A percentile compares a stretch with the other conserved stretches of the same genome.
Evolutionary conservation across 805 yeast species (phyloP).

Genomic region (Saccharomycopsis fibuligera): DNA sequence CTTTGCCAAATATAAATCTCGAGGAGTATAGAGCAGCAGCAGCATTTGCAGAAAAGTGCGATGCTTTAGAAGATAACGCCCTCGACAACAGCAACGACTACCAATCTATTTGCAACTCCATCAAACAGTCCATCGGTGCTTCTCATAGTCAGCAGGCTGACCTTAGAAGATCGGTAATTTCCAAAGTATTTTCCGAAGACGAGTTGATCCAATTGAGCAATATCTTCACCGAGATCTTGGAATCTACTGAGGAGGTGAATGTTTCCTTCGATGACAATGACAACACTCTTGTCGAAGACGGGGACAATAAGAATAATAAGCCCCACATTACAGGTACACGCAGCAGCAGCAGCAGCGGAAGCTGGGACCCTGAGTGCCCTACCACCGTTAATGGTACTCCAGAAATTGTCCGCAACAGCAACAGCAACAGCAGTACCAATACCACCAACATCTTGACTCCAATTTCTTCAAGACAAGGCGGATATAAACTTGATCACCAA

Average conservation of each 20-base stretch:
- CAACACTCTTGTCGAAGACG: neutral
- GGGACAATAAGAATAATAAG: neutral
- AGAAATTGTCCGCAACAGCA: neutral
- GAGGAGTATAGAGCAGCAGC: neutral
- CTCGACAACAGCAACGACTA: neutral
- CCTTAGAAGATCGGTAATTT: slow-evolving; percentile 15
- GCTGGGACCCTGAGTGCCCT: slow-evolving; percentile 17
- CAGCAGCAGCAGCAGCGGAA: neutral
- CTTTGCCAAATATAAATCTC: slow-evolving; percentile 5
- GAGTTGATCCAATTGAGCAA: slow-evolving; percentile 16
- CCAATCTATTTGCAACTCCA: neutral
- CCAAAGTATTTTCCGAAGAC: slow-evolving; percentile 17
- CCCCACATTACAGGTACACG: neutral
- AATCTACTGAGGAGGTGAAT: no score
- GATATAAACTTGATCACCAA: neutral
- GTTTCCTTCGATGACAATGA: neutral
- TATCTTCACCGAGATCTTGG: slow-evolving; percentile 9
- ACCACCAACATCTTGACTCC: no score
- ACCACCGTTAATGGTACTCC: slow-evolving; percentile 17
- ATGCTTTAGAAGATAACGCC: neutral
- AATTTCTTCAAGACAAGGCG: no score
- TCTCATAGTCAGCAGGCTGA: neutral
- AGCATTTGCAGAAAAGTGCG: neutral
- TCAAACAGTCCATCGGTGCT: slow-evolving; percentile 1
- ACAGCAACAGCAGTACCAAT: neutral